These are phyloP conservation scores for Triticum timopheevii DNA, from an alignment of 176 grass and related monocot genomes.

Conservation along the genomic window DNA sequence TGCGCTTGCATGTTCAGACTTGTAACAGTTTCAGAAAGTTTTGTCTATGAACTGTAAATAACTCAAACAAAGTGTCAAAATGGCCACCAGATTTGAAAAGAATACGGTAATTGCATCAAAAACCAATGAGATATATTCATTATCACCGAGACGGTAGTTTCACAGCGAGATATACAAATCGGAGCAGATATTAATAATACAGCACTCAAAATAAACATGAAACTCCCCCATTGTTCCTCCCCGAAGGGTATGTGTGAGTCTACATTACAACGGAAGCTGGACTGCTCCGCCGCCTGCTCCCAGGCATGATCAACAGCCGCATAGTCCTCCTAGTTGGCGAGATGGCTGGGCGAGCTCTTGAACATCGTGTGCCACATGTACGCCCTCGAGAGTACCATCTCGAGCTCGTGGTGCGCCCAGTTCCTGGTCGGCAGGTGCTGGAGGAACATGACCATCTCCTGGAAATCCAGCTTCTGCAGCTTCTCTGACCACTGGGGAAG, in stretches of 20 bases:
- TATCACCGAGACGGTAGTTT: not conserved
- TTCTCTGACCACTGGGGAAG: constrained; percentile 84
- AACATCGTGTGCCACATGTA: constrained; percentile 99
- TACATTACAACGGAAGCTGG: constrained; percentile 2
- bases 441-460: constrained; percentile 99
- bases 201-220: not conserved
- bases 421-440: constrained; percentile 90
- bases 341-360: constrained; percentile 96
- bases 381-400: constrained; percentile 92
- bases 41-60: not conserved
- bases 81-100: not conserved
- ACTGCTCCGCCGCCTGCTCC: not conserved
- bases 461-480: constrained; percentile 91
- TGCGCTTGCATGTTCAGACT: not conserved
- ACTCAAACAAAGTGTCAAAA: not conserved
- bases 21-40: not conserved
- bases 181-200: not conserved
- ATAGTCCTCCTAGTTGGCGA: constrained; percentile 46
- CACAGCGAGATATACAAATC: not conserved
- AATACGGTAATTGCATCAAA: not conserved
- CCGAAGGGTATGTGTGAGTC: not conserved
- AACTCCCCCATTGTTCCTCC: not conserved
- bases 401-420: constrained; percentile 91
- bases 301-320: not conserved
- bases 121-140: not conserved